These are phyloP conservation scores for Calocera cornea DNA, from an alignment of 768 basidiomycete genomes.

Conservation along the genomic window DNA sequence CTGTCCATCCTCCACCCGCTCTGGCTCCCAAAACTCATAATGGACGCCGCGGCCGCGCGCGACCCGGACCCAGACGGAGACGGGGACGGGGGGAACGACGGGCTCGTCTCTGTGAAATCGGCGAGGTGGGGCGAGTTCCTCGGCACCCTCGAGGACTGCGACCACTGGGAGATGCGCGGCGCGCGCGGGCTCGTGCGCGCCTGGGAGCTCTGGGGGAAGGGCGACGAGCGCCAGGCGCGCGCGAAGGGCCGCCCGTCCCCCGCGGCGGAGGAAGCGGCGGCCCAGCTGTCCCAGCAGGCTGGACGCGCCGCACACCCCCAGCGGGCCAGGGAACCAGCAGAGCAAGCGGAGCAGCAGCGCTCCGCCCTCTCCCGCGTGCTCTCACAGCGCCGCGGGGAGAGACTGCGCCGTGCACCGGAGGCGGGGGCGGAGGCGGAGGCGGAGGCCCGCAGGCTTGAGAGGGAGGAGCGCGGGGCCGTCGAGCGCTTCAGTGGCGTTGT, in stretches of 20 bases:
- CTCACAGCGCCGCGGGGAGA: constrained; percentile 27
- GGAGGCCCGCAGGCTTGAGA: constrained; percentile 25
- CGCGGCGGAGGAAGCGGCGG: constrained; percentile 22
- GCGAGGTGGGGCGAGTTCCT: constrained; percentile 95
- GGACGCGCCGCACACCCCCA: no score
- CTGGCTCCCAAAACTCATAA: constrained; percentile 89
- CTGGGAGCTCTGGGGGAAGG: constrained; percentile 19
- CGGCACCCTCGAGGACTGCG: constrained; percentile 74
- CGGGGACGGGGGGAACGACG: constrained; percentile 61
- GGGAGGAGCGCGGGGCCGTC: constrained; percentile 12
- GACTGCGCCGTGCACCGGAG: constrained; percentile 12
- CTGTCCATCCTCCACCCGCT: constrained; percentile 75
- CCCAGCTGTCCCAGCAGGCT: constrained; percentile 39
- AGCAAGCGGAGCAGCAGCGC: constrained; percentile 31
- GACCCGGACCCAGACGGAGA: constrained; percentile 18
- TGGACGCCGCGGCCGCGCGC: constrained; percentile 35
- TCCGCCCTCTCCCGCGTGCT: constrained; percentile 36
- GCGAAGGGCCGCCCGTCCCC: constrained; percentile 44
- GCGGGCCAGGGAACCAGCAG: no score
- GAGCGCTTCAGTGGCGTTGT: constrained; percentile 8
- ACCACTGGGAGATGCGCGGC: constrained; percentile 95
- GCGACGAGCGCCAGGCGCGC: constrained; percentile 34
- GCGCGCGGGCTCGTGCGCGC: constrained; percentile 62
- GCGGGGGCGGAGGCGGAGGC: constrained; percentile 28
- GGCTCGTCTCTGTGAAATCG: constrained; percentile 79